Evolutionary conservation across 176 grass and related monocot genomes (phyloP), one percentile per base, ranked within the genome.

Genomic region (Eremochloa ophiuroides): DNA sequence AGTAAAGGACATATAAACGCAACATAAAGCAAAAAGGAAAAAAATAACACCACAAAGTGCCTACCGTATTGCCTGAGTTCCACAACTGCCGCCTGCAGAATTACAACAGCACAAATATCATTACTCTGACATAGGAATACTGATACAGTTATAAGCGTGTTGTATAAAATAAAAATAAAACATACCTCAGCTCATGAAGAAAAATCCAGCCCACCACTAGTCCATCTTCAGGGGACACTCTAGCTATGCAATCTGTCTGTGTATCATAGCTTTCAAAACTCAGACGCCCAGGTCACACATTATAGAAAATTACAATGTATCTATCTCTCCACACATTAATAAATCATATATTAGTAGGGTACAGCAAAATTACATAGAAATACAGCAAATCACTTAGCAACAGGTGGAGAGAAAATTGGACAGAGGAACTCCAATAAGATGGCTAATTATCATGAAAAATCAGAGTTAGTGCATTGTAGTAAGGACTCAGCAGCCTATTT

Each of bases 171-270:
- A 30, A 46, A 22, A n/a, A 65, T 33, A 35, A 37, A 56, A 5
- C 25, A 66, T 79, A 94, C 95, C 92, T 92, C 44, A 98, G 79
- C 75, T 87, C 90, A 76, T 98, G 92, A 80, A 97, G 95, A 85
- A 92, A 89, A 27, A 97, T 85, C 92, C 95, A 97, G 81, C 95
- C 68, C 59, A 79, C 59, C 43, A 98, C 92, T 15, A 15, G 67
- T 37, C 95, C 95, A 91, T 94, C 88, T 63, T 94, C 48, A 34
- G 86, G 86, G 55, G 95, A 93, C 46, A 98, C 69, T 91, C 92
- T 89, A 87, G 92, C 95, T 87, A 98, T 84, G 95, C 95, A 98
- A 92, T 98, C 95, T 89, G 95, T 94, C 95, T 98, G 90, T 74
- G 89, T 74, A 76, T 46, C 73, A 73, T 26, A 71, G 66, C 15